Conservation (phyloP, 768 basidiomycete species). For the Cubamyces sp. region DNA sequence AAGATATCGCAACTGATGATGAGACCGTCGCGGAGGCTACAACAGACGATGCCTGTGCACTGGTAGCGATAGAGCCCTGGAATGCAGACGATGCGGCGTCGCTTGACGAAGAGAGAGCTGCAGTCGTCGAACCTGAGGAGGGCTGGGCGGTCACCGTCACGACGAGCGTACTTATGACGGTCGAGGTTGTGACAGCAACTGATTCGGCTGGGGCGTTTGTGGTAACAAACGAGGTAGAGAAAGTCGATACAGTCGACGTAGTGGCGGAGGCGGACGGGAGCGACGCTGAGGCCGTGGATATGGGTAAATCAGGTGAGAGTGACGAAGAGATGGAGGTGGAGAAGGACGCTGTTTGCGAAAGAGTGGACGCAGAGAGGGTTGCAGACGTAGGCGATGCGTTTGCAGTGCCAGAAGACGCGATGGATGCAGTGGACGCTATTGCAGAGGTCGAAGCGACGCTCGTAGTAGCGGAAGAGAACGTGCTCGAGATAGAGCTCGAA, state of each 20-base stretch:
- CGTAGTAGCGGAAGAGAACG: constrained; percentile 52
- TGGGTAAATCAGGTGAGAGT: background rate
- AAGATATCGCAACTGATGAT: background rate
- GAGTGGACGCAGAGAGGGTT: constrained; percentile 3
- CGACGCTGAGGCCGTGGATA: constrained; percentile 1
- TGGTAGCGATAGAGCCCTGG: too few species aligned
- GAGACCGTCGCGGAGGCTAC: background rate
- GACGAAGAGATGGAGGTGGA: background rate
- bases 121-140: background rate
- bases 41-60: background rate
- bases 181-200: constrained; percentile 21
- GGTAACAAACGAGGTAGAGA: background rate
- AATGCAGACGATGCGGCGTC: too few species aligned
- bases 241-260: background rate
- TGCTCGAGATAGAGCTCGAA: background rate
- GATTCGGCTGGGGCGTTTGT: background rate
- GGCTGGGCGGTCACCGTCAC: constrained; percentile 29
- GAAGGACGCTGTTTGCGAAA: constrained; percentile 2
- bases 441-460: constrained; percentile 25
- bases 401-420: background rate
- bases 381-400: constrained; percentile 40
- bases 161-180: constrained; percentile 31
- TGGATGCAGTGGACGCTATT: background rate
- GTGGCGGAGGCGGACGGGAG: background rate
- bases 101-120: background rate